These are phyloP conservation scores for Saitozyma sp. DNA, from an alignment of 768 basidiomycete species.

Conservation along the genomic window DNA sequence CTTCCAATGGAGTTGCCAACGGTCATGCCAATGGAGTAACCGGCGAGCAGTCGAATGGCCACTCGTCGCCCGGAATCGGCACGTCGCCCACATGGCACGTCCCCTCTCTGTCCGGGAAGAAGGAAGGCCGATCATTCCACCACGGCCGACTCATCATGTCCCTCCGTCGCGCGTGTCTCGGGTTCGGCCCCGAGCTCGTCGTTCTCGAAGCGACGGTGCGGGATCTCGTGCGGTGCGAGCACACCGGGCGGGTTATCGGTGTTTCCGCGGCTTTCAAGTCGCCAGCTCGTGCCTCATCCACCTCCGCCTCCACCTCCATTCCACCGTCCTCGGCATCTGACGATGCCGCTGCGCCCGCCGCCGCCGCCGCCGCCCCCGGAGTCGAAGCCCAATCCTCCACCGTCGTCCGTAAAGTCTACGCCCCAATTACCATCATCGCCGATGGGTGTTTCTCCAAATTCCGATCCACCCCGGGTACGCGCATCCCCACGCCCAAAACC, in stretches of 20 bases:
- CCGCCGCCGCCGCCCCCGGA: background rate
- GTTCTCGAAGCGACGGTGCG: constrained; percentile 50
- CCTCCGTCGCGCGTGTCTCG: constrained; percentile 70
- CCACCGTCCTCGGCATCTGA: background rate
- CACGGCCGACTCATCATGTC: constrained; percentile 86
- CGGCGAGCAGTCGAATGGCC: background rate
- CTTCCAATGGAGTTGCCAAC: background rate
- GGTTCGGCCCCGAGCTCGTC: constrained; percentile 32
- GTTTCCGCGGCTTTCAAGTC: constrained; percentile 42
- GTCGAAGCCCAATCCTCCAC: constrained; percentile 39
- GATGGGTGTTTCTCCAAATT: constrained; percentile 97
- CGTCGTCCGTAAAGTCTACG: constrained; percentile 60
- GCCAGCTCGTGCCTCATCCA: background rate
- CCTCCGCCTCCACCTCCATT: no score
- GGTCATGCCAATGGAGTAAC: constrained; percentile 6
- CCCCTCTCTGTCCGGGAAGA: constrained; percentile 28
- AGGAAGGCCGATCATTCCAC: constrained; percentile 83
- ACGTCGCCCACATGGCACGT: constrained; percentile 30
- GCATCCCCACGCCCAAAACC: constrained; percentile 51
- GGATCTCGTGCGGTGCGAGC: constrained; percentile 59
- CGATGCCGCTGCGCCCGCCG: background rate
- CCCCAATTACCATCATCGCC: constrained; percentile 79
- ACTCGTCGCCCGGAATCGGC: background rate
- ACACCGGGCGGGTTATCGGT: constrained; percentile 58
- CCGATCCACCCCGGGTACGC: constrained; percentile 53